Percentiles rank a stretch among this genome's conserved stretches.
Evolutionary conservation across 2,329 filamentous ascomycete genomes (phyloP).

Genomic region (Aspergillus sp.): DNA sequence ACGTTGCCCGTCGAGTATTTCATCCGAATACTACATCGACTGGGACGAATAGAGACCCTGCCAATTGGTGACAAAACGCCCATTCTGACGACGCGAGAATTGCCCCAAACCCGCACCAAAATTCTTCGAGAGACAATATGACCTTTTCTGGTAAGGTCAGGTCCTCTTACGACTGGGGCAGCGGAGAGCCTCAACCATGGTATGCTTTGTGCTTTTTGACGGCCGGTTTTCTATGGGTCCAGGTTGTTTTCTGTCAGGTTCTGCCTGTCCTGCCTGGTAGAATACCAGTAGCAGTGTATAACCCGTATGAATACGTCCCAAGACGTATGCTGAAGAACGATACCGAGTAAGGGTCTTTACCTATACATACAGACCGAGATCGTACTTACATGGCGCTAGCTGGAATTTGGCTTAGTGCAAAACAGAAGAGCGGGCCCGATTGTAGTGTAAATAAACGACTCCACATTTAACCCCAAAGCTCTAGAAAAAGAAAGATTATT

Average conservation of each 20-base stretch:
- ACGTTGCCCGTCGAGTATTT: neutral
- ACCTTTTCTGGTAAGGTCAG: constrained; percentile 26
- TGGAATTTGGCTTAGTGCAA: constrained; percentile 9
- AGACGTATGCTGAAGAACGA: constrained; percentile 11
- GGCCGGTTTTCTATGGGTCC: constrained; percentile 5
- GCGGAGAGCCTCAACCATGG: constrained; percentile 37
- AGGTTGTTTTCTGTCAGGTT: constrained; percentile 4
- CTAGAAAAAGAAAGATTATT: constrained; percentile 7
- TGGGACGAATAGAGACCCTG: constrained; percentile 11
- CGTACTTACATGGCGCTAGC: constrained; percentile 7
- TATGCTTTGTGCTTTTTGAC: constrained; percentile 19
- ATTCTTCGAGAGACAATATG: constrained; percentile 26
- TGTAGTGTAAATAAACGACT: constrained; percentile 29
- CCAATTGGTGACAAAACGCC: constrained; percentile 8
- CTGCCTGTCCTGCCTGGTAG: neutral
- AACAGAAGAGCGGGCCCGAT: constrained; percentile 19
- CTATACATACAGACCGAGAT: constrained; percentile 11
- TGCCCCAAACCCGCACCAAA: constrained; percentile 2
- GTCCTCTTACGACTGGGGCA: constrained; percentile 18
- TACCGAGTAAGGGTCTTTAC: constrained; percentile 14
- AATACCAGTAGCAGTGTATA: neutral
- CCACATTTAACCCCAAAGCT: constrained; percentile 25
- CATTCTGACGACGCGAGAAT: constrained; percentile 26
- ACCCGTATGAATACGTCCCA: neutral
- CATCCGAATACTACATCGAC: neutral